These are phyloP conservation scores for Colletotrichum sansevieriae DNA, from an alignment of 2,329 filamentous ascomycete species.

Conservation along the genomic window DNA sequence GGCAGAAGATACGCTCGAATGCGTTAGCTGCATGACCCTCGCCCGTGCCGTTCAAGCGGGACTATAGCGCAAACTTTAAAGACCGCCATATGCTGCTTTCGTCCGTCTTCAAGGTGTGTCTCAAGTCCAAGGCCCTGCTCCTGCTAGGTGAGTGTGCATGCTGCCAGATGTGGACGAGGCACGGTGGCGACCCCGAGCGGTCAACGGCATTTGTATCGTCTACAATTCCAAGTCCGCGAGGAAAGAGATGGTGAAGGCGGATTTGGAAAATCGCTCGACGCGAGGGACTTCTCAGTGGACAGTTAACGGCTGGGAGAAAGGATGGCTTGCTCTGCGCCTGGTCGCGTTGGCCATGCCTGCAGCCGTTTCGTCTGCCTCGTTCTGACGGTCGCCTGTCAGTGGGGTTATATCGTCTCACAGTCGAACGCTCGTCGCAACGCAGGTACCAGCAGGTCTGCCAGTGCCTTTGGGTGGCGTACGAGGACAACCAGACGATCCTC, in stretches of 20 bases:
- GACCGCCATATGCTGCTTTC: slow-evolving; percentile 25
- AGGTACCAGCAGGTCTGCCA: slow-evolving; percentile 27
- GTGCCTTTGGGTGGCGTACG: neutral
- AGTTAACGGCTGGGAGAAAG: slow-evolving; percentile 8
- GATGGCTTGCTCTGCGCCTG: neutral
- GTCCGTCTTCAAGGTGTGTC: slow-evolving; percentile 14
- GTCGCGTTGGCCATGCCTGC: no score
- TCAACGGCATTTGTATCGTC: slow-evolving; percentile 2
- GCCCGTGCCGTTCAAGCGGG: slow-evolving; percentile 40
- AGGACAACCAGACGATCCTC: slow-evolving; percentile 14
- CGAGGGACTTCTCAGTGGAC: slow-evolving; percentile 1
- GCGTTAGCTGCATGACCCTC: slow-evolving; percentile 35
- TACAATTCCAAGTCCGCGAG: neutral
- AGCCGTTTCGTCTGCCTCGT: slow-evolving; percentile 17
- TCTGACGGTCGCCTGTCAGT: slow-evolving; percentile 11
- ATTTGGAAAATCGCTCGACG: neutral
- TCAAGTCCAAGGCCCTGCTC: slow-evolving; percentile 16
- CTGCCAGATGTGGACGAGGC: slow-evolving; percentile 12
- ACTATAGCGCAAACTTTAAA: slow-evolving; percentile 36
- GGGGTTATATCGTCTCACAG: slow-evolving; percentile 33
- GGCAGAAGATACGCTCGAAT: slow-evolving; percentile 30
- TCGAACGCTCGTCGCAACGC: slow-evolving; percentile 28
- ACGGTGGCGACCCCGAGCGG: slow-evolving; percentile 33
- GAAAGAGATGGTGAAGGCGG: neutral
- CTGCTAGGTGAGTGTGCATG: neutral